A percentile compares a stretch with the other conserved stretches of the same genome.
Conservation (phyloP, 768 basidiomycete genomes). For the Tricholoma terreum region DNA sequence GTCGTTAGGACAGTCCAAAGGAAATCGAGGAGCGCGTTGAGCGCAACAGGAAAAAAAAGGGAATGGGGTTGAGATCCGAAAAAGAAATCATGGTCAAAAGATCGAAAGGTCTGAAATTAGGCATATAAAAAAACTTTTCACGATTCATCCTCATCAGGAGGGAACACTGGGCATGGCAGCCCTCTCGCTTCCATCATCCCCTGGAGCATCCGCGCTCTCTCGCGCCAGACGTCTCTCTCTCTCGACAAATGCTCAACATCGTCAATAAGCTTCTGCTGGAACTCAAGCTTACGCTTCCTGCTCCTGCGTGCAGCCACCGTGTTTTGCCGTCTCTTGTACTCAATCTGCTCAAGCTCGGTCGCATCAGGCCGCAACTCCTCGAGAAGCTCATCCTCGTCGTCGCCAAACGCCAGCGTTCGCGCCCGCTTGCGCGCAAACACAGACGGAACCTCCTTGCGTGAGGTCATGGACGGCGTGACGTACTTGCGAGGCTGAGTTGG, state of each 20-base stretch:
- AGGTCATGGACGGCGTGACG: constrained; percentile 61
- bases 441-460: constrained; percentile 68
- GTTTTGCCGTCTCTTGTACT: constrained; percentile 76
- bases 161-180: constrained; percentile 40
- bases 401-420: constrained; percentile 42
- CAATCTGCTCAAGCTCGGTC: constrained; percentile 62
- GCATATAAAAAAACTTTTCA: constrained; percentile 15
- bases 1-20: constrained; percentile 17
- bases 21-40: constrained; percentile 1
- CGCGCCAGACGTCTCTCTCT: constrained; percentile 58
- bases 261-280: constrained; percentile 60
- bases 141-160: constrained; percentile 22
- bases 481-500: constrained; percentile 74
- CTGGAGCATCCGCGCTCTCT: constrained; percentile 38
- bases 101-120: not conserved
- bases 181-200: constrained; percentile 47
- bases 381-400: constrained; percentile 45
- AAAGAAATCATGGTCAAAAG: not conserved
- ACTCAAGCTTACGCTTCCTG: constrained; percentile 70
- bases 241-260: constrained; percentile 39
- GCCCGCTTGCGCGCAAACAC: constrained; percentile 66
- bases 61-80: not conserved
- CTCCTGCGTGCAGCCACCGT: constrained; percentile 77
- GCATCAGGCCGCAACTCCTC: constrained; percentile 34
- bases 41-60: not conserved